Evolutionary conservation across 2,329 filamentous ascomycete genomes (phyloP).

Genomic region (Fusarium redolens): DNA sequence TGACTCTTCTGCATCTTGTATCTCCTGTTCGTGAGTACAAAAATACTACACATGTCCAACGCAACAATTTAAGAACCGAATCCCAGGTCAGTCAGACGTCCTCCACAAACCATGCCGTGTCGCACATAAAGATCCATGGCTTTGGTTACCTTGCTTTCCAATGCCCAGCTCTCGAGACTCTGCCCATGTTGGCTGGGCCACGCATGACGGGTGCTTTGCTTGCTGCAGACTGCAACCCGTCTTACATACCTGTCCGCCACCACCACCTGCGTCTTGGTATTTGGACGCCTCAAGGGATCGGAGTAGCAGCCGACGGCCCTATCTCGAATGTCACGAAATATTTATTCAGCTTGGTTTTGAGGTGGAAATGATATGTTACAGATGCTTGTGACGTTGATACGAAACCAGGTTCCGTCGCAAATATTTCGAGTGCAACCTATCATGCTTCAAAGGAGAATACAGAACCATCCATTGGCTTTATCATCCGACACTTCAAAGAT

Average conservation of each 20-base stretch:
- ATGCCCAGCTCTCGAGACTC: background rate
- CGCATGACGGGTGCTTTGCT: background rate
- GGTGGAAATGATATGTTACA: constrained; percentile 7
- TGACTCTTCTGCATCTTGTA: background rate
- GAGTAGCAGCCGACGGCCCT: background rate
- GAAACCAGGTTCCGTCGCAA: constrained; percentile 24
- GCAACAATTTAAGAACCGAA: constrained; percentile 17
- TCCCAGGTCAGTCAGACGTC: constrained; percentile 11
- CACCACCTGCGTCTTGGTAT: background rate
- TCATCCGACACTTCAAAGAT: background rate
- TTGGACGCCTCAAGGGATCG: constrained; percentile 11
- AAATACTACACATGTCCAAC: constrained; percentile 24
- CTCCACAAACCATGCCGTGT: constrained; percentile 36
- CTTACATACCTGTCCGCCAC: constrained; percentile 35
- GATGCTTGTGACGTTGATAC: constrained; percentile 12
- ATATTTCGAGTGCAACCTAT: constrained; percentile 15
- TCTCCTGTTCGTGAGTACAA: constrained; percentile 10
- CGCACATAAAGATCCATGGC: constrained; percentile 22
- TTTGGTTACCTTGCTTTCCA: constrained; percentile 10
- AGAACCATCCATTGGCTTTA: constrained; percentile 16
- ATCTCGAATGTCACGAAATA: constrained; percentile 2
- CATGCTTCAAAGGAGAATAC: constrained; percentile 12
- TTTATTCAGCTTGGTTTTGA: background rate
- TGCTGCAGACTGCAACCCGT: constrained; percentile 31
- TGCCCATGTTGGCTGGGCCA: constrained; percentile 5